These are phyloP conservation scores for Scedosporium aurantiacum DNA, from an alignment of 2,329 filamentous ascomycete species.

Conservation along the genomic window DNA sequence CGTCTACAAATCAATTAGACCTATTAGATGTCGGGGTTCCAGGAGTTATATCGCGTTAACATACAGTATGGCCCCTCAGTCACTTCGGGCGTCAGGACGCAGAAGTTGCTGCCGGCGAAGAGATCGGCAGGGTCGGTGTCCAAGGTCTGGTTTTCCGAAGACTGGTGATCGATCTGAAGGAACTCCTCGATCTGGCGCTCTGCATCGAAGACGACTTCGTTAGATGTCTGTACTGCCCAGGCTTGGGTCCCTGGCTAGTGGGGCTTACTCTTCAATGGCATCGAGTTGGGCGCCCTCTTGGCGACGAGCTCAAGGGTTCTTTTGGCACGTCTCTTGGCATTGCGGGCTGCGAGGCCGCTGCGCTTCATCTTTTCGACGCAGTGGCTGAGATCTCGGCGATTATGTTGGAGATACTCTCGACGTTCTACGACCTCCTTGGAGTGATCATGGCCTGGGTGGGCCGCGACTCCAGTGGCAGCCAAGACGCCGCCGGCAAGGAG, in stretches of 20 bases:
- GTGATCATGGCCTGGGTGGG: constrained; percentile 2
- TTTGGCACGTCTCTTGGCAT: constrained; percentile 28
- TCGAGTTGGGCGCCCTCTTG: neutral
- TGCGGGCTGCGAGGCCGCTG: constrained; percentile 31
- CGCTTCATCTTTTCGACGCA: constrained; percentile 34
- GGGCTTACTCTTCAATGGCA: constrained; percentile 10
- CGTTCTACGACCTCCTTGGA: constrained; percentile 34
- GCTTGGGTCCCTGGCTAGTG: neutral
- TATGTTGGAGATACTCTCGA: constrained; percentile 30
- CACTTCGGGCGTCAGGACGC: constrained; percentile 37
- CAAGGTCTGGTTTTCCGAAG: constrained; percentile 18
- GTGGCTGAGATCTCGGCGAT: constrained; percentile 32
- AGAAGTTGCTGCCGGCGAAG: constrained; percentile 27
- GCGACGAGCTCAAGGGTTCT: constrained; percentile 17
- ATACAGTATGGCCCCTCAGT: constrained; percentile 36
- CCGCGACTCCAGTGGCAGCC: neutral
- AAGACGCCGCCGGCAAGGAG: neutral
- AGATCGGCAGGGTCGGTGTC: constrained; percentile 18
- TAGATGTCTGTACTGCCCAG: neutral
- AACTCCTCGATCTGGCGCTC: neutral
- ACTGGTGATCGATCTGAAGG: constrained; percentile 14
- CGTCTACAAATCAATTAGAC: constrained; percentile 11
- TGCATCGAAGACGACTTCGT: neutral
- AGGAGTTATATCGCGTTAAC: neutral
- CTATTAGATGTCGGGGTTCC: neutral